phyloP scores from a whole-genome alignment of 73 alveolate genomes.

The Paramecium bursaria region DNA sequence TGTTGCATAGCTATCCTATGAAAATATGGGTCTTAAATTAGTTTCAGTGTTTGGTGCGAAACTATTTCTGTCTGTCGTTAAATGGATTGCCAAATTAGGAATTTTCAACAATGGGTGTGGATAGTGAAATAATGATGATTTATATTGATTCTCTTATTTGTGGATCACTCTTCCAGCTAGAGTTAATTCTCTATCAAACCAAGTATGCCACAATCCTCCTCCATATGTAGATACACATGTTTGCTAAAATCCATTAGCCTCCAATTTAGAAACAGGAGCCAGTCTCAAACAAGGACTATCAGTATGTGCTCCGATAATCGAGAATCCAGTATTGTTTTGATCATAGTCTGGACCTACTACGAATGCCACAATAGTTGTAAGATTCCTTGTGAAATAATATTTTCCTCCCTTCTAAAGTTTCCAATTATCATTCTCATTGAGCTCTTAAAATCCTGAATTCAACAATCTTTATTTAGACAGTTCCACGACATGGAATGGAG shows the following conservation, averaged over 20 bases:
- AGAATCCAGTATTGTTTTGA: constrained; percentile 81
- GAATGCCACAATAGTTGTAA: constrained; percentile 95
- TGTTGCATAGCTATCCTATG: constrained; percentile 83
- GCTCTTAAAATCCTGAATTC: constrained; percentile 86
- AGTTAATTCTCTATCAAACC: constrained; percentile 98
- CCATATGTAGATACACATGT: constrained; percentile 94
- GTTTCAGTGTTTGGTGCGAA: constrained; percentile 92
- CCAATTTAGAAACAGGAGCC: constrained; percentile 91
- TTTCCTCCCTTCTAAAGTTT: constrained; percentile 88
- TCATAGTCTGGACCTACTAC: constrained; percentile 84
- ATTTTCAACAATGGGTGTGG: constrained; percentile 90
- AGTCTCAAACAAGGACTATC: constrained; percentile 97
- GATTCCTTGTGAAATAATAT: constrained; percentile 92
- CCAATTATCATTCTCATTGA: constrained; percentile 93
- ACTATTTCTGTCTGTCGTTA: constrained; percentile 87
- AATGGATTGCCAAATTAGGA: constrained; percentile 96
- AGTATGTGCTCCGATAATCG: constrained; percentile 96
- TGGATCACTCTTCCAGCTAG: constrained; percentile 94
- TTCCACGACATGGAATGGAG: constrained; percentile 95
- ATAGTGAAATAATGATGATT: constrained; percentile 85
- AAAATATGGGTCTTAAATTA: constrained; percentile 93
- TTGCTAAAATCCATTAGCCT: constrained; percentile 86
- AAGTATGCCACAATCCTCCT: constrained; percentile 99
- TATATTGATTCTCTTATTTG: constrained; percentile 79
- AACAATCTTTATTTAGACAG: constrained; percentile 83